Evolutionary conservation across 768 basidiomycete genomes (phyloP).

Genomic region (Tylopilus cervinicoccineus): DNA sequence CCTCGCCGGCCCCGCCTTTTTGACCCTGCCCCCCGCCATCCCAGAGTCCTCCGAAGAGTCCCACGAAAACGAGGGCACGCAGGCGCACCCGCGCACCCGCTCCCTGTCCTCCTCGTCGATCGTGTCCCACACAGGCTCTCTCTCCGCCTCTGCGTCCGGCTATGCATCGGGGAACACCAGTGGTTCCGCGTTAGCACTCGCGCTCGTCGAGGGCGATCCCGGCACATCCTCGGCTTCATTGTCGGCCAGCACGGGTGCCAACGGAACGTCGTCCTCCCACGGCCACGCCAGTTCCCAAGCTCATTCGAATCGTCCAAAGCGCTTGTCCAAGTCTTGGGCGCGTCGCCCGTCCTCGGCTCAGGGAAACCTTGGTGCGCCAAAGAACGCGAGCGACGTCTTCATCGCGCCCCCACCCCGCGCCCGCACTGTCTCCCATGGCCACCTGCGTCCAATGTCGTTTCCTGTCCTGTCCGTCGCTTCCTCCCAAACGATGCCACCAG

Average conservation of each 20-base stretch:
- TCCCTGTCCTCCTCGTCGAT: constrained; percentile 16
- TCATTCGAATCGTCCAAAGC: constrained; percentile 3
- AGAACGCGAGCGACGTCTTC: constrained; percentile 2
- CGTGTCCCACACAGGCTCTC: constrained; percentile 12
- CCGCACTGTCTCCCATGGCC: constrained; percentile 15
- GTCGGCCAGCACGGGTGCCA: constrained; percentile 2
- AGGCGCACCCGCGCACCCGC: background rate
- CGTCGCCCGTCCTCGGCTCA: constrained; percentile 9
- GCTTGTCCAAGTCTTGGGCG: constrained; percentile 10
- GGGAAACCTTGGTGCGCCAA: background rate
- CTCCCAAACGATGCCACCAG: constrained; percentile 13
- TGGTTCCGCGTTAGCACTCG: constrained; percentile 4
- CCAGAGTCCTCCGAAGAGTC: constrained; percentile 22
- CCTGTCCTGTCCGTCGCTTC: background rate
- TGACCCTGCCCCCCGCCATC: constrained; percentile 22
- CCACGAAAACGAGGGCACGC: background rate
- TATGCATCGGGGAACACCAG: constrained; percentile 16
- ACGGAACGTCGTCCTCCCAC: constrained; percentile 20
- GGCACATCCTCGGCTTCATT: constrained; percentile 25
- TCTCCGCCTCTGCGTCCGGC: constrained; percentile 11
- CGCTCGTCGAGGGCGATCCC: constrained; percentile 11
- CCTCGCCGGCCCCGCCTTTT: constrained; percentile 24
- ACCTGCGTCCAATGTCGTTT: constrained; percentile 19
- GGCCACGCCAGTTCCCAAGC: constrained; percentile 5
- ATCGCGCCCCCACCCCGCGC: constrained; percentile 20